Evolutionary conservation across 495 filamentous ascomycete genomes (phyloP).

Genomic region (Penicillium subrubescens): DNA sequence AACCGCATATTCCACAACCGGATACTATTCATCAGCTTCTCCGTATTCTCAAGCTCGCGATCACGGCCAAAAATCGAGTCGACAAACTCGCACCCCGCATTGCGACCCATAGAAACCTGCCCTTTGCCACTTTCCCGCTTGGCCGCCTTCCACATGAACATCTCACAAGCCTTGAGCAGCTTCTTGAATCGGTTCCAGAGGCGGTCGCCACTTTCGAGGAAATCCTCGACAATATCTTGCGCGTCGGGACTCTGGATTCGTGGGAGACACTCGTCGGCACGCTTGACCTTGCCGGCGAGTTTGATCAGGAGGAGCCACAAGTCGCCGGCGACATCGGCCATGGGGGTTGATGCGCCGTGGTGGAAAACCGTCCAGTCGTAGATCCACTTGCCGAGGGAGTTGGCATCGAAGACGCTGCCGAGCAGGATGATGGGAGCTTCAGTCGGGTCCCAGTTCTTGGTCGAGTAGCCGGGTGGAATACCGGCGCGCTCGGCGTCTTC

Average conservation of each 20-base stretch:
- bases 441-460: constrained; percentile 98
- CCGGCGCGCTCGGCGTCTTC: constrained; percentile 77
- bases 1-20: constrained; percentile 95
- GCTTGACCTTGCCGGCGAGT: constrained; percentile 93
- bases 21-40: constrained; percentile 90
- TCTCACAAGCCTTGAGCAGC: constrained; percentile 86
- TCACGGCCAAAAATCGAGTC: constrained; percentile 95
- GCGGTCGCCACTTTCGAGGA: constrained; percentile 87
- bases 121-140: constrained; percentile 62
- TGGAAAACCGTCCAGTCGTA: constrained; percentile 99
- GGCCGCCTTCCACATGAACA: constrained; percentile 85
- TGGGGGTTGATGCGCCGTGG: constrained; percentile 81
- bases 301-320: constrained; percentile 95
- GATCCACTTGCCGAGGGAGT: constrained; percentile 98
- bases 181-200: constrained; percentile 84
- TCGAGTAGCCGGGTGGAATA: constrained; percentile 89
- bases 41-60: constrained; percentile 87
- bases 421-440: constrained; percentile 92
- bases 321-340: constrained; percentile 91
- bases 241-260: constrained; percentile 72
- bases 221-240: constrained; percentile 83
- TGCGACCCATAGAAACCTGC: constrained; percentile 81
- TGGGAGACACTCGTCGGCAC: constrained; percentile 78
- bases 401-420: constrained; percentile 95
- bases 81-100: constrained; percentile 93